Conservation (phyloP, 1,284 basidiomycete genomes). For the Naganishia cerealis region DNA sequence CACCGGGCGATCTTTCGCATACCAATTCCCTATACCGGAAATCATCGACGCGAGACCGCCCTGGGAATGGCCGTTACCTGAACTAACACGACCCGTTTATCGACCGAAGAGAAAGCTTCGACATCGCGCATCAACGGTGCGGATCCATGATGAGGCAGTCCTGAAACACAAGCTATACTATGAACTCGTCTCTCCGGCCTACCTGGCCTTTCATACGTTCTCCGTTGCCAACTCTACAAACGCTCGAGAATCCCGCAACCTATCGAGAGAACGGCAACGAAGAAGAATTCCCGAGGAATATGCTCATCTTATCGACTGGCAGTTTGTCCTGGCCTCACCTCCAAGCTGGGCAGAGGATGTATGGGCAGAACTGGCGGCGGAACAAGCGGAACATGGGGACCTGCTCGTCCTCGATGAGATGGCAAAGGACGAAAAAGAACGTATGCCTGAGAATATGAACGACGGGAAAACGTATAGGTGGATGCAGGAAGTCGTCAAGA, state of each 20-base stretch:
- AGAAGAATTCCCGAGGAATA: constrained; percentile 25
- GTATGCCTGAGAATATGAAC: constrained; percentile 33
- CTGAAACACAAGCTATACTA: constrained; percentile 20
- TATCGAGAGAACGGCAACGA: constrained; percentile 26
- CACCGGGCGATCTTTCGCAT: constrained; percentile 24
- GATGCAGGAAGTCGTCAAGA: constrained; percentile 29
- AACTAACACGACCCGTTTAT: constrained; percentile 11
- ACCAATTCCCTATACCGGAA: constrained; percentile 30
- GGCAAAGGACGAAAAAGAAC: constrained; percentile 13
- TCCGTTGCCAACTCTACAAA: constrained; percentile 27
- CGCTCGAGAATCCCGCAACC: constrained; percentile 23
- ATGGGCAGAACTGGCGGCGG: constrained; percentile 28
- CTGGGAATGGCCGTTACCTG: constrained; percentile 20
- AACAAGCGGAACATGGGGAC: constrained; percentile 30
- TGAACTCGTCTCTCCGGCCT: constrained; percentile 31
- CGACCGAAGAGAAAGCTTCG: constrained; percentile 25
- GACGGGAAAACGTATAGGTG: constrained; percentile 31
- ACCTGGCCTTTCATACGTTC: constrained; percentile 29
- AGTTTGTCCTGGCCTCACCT: constrained; percentile 32
- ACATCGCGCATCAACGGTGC: constrained; percentile 10
- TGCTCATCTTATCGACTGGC: constrained; percentile 31
- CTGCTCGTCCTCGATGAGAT: constrained; percentile 30
- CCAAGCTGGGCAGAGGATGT: constrained; percentile 11
- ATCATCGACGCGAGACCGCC: constrained; percentile 21
- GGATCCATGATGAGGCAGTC: constrained; percentile 13